Base-by-base conservation (phyloP, 2,329 filamentous ascomycete genomes). In the Nemania abortiva region DNA sequence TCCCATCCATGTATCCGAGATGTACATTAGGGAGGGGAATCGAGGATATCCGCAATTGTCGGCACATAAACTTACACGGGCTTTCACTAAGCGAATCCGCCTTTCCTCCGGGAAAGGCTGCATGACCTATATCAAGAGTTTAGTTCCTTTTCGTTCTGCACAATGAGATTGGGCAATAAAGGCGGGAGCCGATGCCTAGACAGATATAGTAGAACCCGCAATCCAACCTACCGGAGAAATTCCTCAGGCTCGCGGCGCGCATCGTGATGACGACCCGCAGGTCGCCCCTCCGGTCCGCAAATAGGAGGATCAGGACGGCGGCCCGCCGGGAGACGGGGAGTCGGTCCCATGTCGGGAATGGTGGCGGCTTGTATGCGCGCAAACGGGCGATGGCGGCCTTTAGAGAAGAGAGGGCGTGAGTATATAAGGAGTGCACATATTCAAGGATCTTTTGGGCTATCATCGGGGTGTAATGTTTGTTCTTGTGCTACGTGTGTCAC, bases 251-350 rank as follows among this genome's bases (percentile, higher is more conserved):
- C 20, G 88, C 85, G 18, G 90, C 89, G 59, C 90, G 87, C 87
- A 91, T 91, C 18, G 90, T 92, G 68, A 92, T 85, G 37, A 92
- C 90, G 59, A 91, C 88, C 20, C 89, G 88, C 68, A 98, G 83
- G 73, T 97, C 92, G 49, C 95, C 95, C 70, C 87, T 85, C 52
- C 88, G 87, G 80, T 98, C 95, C 42, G 94, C 93, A 79, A 96
- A 98, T 1, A 98, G 87, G 61, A 98, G 86, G 57, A 98, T 87
- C 63, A 98, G 83, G 49, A 98, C 95, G 27, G 95, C 95, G 15
- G 95, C 95, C 73, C 94, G 89, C 70, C 93, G 88, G 72, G 84
- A 88, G 15, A 86, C 81, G 2, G 89, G 89, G 31, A 91, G 83
- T 22, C 81, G 81, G 75, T 90, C 86, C 89, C 90, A 91, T 66